These are phyloP conservation scores for Exophiala sp. DNA, from an alignment of 2,329 filamentous ascomycete genomes.

Conservation along the genomic window DNA sequence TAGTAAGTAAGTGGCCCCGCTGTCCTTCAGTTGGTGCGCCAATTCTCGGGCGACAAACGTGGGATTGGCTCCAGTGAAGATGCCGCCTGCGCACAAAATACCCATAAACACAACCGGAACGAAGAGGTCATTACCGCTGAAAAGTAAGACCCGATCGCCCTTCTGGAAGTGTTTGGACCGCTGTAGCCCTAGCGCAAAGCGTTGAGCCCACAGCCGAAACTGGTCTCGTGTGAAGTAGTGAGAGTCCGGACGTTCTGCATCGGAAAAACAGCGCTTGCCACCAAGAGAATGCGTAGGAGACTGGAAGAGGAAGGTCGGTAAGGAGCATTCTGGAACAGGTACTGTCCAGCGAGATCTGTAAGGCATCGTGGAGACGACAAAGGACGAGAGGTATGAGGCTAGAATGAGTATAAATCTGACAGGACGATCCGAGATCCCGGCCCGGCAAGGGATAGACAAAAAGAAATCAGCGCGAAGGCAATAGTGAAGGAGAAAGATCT, in stretches of 20 bases:
- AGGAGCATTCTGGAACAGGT: constrained; percentile 38
- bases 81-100: constrained; percentile 63
- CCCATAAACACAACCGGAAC: constrained; percentile 63
- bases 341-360: constrained; percentile 42
- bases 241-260: constrained; percentile 57
- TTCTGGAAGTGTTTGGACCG: constrained; percentile 52
- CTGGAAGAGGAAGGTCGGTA: constrained; percentile 44
- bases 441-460: no score
- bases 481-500: no score
- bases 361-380: constrained; percentile 36
- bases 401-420: not conserved
- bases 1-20: constrained; percentile 59
- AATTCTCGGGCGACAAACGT: constrained; percentile 62
- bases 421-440: no score
- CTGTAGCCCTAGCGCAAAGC: constrained; percentile 59
- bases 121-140: constrained; percentile 63
- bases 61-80: constrained; percentile 68
- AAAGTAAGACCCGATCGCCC: constrained; percentile 65
- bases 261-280: constrained; percentile 46
- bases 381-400: not conserved
- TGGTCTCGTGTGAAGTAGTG: constrained; percentile 55
- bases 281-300: constrained; percentile 38
- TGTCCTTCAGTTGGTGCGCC: constrained; percentile 64
- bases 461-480: no score
- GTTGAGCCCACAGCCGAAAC: constrained; percentile 61